Evolutionary conservation across 345 rosid species (phyloP).

Genomic region (Litchi chinensis): DNA sequence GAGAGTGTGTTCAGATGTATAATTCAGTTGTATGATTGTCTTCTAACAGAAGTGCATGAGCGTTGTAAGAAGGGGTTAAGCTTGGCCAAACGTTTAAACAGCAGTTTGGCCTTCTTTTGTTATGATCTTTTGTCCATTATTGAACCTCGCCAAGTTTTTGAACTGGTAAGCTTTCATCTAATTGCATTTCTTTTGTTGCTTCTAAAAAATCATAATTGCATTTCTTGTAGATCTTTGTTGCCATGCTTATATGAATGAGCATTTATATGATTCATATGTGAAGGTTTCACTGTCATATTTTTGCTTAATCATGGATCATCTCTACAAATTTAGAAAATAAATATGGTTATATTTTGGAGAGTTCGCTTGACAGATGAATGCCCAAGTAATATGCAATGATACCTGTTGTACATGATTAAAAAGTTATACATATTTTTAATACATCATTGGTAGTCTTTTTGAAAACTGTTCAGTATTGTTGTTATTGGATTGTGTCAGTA

Average conservation of each 20-base stretch:
- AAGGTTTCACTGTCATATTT: slow-evolving; percentile 13
- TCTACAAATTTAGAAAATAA: neutral
- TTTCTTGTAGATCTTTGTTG: neutral
- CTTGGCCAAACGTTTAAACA: slow-evolving; percentile 93
- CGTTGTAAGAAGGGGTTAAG: slow-evolving; percentile 97
- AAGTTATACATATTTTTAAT: neutral
- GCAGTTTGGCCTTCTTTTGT: slow-evolving; percentile 98
- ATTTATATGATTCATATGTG: slow-evolving; percentile 16
- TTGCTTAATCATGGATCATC: neutral
- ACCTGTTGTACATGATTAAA: neutral
- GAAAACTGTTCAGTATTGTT: too few species aligned
- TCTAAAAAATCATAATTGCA: neutral
- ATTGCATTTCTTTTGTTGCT: neutral
- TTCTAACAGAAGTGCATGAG: slow-evolving; percentile 95
- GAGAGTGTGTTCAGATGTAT: slow-evolving; percentile 94
- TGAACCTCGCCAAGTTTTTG: slow-evolving; percentile 98
- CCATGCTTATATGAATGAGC: neutral
- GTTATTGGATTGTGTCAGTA: neutral
- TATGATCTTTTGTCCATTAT: slow-evolving; percentile 91
- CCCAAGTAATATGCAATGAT: neutral
- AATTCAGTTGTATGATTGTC: slow-evolving; percentile 92
- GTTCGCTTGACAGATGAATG: neutral
- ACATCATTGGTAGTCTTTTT: neutral
- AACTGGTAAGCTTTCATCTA: slow-evolving; percentile 62
- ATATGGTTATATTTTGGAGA: neutral